Evolutionary conservation across 1,139 yeast genomes (phyloP), one percentile per base, ranked within the genome.

Genomic region (Arxiozyma telluris): DNA sequence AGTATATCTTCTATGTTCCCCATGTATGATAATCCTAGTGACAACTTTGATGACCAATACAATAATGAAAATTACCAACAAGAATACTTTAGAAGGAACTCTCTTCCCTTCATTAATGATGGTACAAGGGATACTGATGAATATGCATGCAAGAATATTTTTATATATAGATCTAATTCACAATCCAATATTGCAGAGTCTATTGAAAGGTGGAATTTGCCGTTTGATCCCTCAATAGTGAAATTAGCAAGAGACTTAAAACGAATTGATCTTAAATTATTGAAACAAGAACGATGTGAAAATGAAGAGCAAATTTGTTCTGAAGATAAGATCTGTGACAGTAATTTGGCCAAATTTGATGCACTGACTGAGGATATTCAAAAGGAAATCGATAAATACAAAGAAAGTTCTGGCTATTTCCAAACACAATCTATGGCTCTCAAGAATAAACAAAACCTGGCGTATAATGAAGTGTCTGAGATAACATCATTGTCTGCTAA

Each of bases 401-500:
- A 67, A 20, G 53, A 63, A 15, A 64, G 72, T 55, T 71, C 73
- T 54, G 57, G 60, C 41, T 65, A 69, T 58, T 62, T 77, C 53
- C 71, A 66, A 72, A 69, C 55, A 73, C 71, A 59, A 45, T 60
- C 71, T 58, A 65, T 68, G 54, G 51, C 61, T 2, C 61, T 70
- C 30, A 63, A 64, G n/a, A 65, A 65, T 23, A 68, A 65, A 57
- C 71, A 66, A 58, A 67, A 65, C 52, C 65, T 63, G 59, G 66
- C 84, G 49, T 71, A 76, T 47, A 72, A 70, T 47, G 84, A 81
- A 58, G 73, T 87, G 58, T 73, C 74, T 41, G 93, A 86, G 57
- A 76, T 90, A 47, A 82, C 82, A 47, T 82, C 88, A 1, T 75
- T 85, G 47, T 81, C 88, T 38, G 93, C 96, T 27, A 76, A 96